A percentile compares a stretch with the other conserved stretches of the same genome.
Conservation (phyloP, 1,139 yeast species). For the Geotrichum europaeum region DNA sequence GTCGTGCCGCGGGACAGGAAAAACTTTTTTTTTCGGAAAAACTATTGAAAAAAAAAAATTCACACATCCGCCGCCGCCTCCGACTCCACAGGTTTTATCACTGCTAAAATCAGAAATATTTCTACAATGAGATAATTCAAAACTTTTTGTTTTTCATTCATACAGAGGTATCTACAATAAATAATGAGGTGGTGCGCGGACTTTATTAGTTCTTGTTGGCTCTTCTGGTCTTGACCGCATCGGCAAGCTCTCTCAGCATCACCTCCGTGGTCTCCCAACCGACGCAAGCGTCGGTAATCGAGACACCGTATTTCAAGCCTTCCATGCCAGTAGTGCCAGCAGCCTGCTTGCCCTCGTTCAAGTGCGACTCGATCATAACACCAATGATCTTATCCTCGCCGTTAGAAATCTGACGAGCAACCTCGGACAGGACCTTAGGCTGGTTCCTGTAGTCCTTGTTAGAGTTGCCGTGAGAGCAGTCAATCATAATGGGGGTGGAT, state of each 20-base stretch:
- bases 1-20: background rate
- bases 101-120: background rate
- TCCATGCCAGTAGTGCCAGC: conserved; percentile 64
- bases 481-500: conserved; percentile 76
- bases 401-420: conserved; percentile 69
- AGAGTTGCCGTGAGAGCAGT: conserved; percentile 96
- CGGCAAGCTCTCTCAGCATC: conserved; percentile 65
- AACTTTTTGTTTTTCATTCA: background rate
- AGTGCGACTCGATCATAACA: conserved; percentile 91
- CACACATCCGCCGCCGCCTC: too few relatives aligned
- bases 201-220: conserved; percentile 2
- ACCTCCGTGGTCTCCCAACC: conserved; percentile 78
- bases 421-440: conserved; percentile 78
- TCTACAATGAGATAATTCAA: background rate
- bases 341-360: conserved; percentile 88
- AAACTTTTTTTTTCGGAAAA: background rate
- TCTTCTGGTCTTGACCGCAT: conserved; percentile 76
- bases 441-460: conserved; percentile 85
- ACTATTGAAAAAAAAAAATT: too few relatives aligned
- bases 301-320: conserved; percentile 78
- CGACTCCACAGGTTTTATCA: too few relatives aligned
- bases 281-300: conserved; percentile 95
- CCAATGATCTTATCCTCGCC: conserved; percentile 84
- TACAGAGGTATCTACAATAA: background rate
- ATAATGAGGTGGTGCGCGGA: background rate